These are phyloP conservation scores for Hexamita inflata DNA, from an alignment of 208 protist species.

Conservation along the genomic window DNA sequence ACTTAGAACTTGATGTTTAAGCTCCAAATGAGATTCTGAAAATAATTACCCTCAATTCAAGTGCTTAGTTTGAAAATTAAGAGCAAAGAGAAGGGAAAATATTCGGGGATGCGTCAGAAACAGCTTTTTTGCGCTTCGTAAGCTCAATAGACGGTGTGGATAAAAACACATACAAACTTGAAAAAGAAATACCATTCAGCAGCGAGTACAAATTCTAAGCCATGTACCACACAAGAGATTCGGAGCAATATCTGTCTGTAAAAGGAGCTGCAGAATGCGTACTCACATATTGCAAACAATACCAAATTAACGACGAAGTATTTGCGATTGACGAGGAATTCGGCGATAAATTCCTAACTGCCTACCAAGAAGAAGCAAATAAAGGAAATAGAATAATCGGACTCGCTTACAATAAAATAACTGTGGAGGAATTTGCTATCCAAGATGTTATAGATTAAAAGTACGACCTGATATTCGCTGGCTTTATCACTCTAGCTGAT, in stretches of 20 bases:
- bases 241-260: background rate
- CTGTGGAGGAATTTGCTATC: no score
- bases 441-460: background rate
- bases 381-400: background rate
- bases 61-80: background rate
- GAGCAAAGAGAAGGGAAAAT: background rate
- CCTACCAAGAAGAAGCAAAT: background rate
- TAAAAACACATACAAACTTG: background rate
- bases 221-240: no score
- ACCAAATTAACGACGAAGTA: background rate
- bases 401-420: no score
- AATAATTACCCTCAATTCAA: no score
- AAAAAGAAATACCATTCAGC: conserved; percentile 19
- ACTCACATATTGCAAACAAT: conserved; percentile 23
- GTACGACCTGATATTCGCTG: conserved; percentile 59
- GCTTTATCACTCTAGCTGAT: conserved; percentile 62
- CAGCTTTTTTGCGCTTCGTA: background rate
- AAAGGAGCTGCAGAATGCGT: conserved; percentile 48
- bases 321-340: background rate
- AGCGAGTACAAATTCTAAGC: conserved; percentile 10
- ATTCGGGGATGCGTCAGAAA: conserved; percentile 14
- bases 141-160: background rate
- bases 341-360: background rate
- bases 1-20: background rate
- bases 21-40: no score